A percentile compares a stretch with the other conserved stretches of the same genome.
Conservation (phyloP, 2,329 filamentous ascomycete species). For the Cercospora nicotianae region DNA sequence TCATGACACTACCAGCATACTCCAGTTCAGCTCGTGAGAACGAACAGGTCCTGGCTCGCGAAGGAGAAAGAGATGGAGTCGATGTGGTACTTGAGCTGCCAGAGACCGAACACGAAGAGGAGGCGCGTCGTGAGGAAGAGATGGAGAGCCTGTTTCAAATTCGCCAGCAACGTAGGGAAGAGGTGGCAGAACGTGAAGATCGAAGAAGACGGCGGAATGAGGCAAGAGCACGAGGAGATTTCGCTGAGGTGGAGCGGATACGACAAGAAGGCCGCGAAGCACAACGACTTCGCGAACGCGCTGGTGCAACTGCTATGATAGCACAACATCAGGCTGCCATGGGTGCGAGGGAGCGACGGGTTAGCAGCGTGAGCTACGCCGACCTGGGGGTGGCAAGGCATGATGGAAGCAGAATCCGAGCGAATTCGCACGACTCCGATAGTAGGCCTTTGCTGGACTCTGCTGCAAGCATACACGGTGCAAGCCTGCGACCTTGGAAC, state of each 20-base stretch:
- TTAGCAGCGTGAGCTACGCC: constrained; percentile 74
- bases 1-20: constrained; percentile 91
- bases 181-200: constrained; percentile 75
- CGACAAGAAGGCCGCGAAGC: constrained; percentile 57
- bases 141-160: constrained; percentile 95
- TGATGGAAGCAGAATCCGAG: constrained; percentile 73
- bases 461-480: constrained; percentile 61
- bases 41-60: constrained; percentile 81
- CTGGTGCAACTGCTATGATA: constrained; percentile 49
- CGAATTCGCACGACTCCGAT: constrained; percentile 72
- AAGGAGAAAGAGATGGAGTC: constrained; percentile 88
- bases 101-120: constrained; percentile 75
- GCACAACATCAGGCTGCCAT: constrained; percentile 61
- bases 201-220: constrained; percentile 68
- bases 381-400: constrained; percentile 74
- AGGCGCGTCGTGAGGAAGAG: constrained; percentile 76
- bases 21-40: constrained; percentile 68
- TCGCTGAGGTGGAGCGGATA: constrained; percentile 66
- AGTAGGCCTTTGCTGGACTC: constrained; percentile 69
- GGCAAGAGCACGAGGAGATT: constrained; percentile 70
- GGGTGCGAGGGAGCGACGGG: constrained; percentile 58
- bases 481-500: constrained; percentile 34
- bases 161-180: constrained; percentile 70
- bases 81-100: constrained; percentile 87
- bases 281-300: constrained; percentile 43